Base-by-base conservation (phyloP, 495 filamentous ascomycete genomes). In the Trichoderma reesei region DNA sequence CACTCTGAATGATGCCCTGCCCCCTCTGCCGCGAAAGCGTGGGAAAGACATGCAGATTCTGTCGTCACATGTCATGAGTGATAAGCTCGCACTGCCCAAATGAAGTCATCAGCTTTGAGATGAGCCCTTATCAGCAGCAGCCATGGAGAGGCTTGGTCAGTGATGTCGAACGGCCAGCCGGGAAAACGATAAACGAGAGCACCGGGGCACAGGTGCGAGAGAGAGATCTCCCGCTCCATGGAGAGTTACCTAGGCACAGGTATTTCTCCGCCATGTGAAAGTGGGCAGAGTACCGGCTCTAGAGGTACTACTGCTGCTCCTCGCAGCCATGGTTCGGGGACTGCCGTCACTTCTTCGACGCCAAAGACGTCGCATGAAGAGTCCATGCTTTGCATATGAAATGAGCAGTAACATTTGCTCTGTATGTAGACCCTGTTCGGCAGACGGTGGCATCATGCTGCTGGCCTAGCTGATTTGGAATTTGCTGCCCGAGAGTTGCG, bases 241-340 rank as follows among this genome's bases (percentile, higher is more conserved):
- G 11, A 6, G 38, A 56, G 51, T 56, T 56, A 56, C 51, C 31
- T 56, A 14, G 51, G 51, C 34, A 56, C 26, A 34, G 8, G 51
- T 56, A 56, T 56, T 56, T 56, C 51, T 56, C 51, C 51, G 51
- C 34, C 51, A 56, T 56, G 51, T 56, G 51, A 56, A 56, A 56
- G 31, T 56, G 16, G 51, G 9, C 7, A 33, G 51, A 54, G 18
- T 48, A 48, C 44, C 44, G 18, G 9, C n/a, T 48, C n/a, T 20
- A 0, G 20, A 56, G 42, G 51, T 56, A 34, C 26, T 56, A 34
- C 26, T 56, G 26, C 26, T n/a, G 16, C 11, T 5, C 10, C 51
- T 13, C 16, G 51, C 26, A 26, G 26, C 26, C 26, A 26, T 31
- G 20, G 51, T 13, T 56, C 51, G 18, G 51, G 26, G 51, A 31